phyloP scores from a whole-genome alignment of 495 filamentous ascomycete species.

The Penicillium odoratum region DNA sequence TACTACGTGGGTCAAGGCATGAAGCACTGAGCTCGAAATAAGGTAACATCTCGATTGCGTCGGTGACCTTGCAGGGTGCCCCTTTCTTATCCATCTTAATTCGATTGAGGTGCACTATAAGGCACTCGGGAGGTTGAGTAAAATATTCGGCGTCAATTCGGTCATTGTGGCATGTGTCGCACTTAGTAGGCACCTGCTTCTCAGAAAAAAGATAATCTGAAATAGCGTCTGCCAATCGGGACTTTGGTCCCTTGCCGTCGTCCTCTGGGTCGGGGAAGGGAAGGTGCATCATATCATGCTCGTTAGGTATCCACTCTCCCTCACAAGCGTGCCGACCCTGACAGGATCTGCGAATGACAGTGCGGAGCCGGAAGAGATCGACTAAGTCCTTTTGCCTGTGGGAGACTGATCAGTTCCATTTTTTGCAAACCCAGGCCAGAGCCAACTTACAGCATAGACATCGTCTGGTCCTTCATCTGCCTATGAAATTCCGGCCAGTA shows the following conservation, averaged over 20 bases:
- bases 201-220: background rate
- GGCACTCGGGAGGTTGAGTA: slow-evolving; percentile 9
- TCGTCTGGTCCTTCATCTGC: slow-evolving; percentile 7
- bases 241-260: too few relatives aligned
- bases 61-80: background rate
- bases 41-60: background rate
- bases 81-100: background rate
- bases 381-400: background rate
- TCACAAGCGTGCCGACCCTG: background rate
- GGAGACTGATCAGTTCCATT: background rate
- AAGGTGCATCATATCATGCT: background rate
- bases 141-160: background rate
- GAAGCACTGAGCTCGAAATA: background rate
- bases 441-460: slow-evolving; percentile 8
- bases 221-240: too few relatives aligned
- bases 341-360: background rate
- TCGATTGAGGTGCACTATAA: slow-evolving; percentile 19
- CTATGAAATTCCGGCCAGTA: slow-evolving; percentile 21
- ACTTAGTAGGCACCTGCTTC: background rate
- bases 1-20: slow-evolving; percentile 4
- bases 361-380: background rate
- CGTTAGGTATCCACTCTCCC: background rate
- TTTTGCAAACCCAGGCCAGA: too few relatives aligned
- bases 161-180: background rate
- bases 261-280: background rate